Conservation (phyloP, 176 grass and related monocot species). For the Zoysia pacifica region DNA sequence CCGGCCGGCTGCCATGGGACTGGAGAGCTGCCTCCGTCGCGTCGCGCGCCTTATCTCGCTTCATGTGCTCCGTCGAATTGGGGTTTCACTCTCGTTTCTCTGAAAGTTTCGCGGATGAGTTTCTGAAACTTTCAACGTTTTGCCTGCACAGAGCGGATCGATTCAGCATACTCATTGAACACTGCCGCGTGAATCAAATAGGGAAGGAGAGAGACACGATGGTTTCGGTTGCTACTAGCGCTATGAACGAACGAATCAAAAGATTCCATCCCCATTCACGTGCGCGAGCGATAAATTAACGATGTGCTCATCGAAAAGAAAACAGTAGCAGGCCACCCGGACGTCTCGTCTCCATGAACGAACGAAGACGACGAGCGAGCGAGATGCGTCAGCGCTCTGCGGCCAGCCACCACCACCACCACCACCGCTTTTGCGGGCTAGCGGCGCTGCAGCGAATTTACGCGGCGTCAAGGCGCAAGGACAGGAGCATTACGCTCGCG, state of each 20-base stretch:
- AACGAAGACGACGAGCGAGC: neutral
- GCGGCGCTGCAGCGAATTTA: conserved; percentile 32
- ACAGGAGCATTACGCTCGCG: conserved; percentile 40
- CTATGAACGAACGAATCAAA: neutral
- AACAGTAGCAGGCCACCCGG: conserved; percentile 4
- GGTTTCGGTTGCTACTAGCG: neutral
- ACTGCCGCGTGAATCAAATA: neutral
- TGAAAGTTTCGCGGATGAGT: neutral
- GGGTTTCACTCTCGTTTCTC: neutral
- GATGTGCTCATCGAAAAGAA: neutral
- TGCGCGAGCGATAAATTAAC: conserved; percentile 12
- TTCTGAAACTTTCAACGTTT: conserved; percentile 1
- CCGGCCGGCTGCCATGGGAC: neutral
- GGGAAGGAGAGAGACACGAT: neutral
- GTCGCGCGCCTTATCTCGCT: neutral
- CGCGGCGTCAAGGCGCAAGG: conserved; percentile 34
- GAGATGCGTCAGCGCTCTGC: neutral
- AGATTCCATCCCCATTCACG: neutral
- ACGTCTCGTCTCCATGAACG: neutral
- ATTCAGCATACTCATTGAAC: no score
- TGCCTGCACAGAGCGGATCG: no score
- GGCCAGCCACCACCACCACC: neutral
- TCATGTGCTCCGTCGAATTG: neutral
- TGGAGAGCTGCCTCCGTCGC: neutral
- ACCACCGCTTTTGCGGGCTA: neutral